Evolutionary conservation across 345 rosid species (phyloP), one percentile per base, ranked within the genome.

Genomic region (Populus simonii): DNA sequence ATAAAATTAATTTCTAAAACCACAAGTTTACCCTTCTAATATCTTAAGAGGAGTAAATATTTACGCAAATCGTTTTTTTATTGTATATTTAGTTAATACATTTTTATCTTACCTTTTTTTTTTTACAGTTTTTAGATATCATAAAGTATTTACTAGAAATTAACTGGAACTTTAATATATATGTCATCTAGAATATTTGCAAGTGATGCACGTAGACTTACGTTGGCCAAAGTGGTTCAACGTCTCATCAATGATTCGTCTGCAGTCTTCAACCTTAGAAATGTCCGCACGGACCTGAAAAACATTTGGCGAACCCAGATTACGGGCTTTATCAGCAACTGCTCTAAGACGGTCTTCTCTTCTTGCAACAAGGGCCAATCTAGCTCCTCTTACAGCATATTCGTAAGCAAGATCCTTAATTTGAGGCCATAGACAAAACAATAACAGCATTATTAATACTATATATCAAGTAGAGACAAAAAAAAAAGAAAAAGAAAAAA

Each of bases 141-240:
- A 31, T 31, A 31, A 31, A 31, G 33, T 1, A 31, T 31, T 31
- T 31, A 0, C 33, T 31, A 1, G 33, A 31, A 31, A 31, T 31
- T 31, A 31, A 31, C 33, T 31, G 33, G 33, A 31, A 31, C 33
- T 31, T 31, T 31, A 31, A 31, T 3, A 31, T 0, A 31, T 3
- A 31, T 0, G 33, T 31, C 6, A 33, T 5, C 36, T 4, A 33
- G 4, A 33, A 6, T 33, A 33, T 33, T 33, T 33, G 36, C 36
- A 33, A 33, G 36, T 33, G 36, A 33, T 33, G 1, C 33, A 33
- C 16, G 1, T 23, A 15, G 5, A 72, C 88, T 78, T 84, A 88
- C 97, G 83, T 72, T 78, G 73, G 2, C 89, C 89, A 39, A 89
- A 91, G 66, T 90, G 89, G 51, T 80, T 79, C 33, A 85, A 53